Percentiles rank a stretch among this genome's conserved stretches.
These are phyloP conservation scores for Cyberlindnera subsufficiens DNA, from an alignment of 805 yeast species.

Conservation along the genomic window DNA sequence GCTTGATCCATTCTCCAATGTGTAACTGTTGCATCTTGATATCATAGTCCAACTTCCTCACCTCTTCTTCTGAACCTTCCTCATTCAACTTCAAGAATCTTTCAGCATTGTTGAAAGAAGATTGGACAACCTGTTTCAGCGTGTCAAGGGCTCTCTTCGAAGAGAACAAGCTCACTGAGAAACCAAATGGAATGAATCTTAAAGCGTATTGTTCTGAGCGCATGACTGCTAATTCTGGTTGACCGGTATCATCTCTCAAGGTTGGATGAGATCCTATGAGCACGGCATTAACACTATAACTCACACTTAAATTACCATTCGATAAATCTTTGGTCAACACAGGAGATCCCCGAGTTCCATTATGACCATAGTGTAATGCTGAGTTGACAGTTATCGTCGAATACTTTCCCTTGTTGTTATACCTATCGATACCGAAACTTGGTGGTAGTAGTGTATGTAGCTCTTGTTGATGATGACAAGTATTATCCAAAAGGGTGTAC, in stretches of 20 bases:
- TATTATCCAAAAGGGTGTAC: conserved; percentile 42
- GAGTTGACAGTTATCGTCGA: conserved; percentile 26
- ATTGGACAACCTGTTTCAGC: conserved; percentile 10
- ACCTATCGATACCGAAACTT: conserved; percentile 32
- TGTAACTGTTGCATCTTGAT: conserved; percentile 16
- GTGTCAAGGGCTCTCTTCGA: conserved; percentile 7
- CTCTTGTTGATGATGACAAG: conserved; percentile 41
- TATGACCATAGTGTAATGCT: conserved; percentile 43
- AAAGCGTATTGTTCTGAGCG: conserved; percentile 30
- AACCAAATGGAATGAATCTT: conserved; percentile 36
- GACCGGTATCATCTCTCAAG: conserved; percentile 8
- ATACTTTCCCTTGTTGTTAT: conserved; percentile 26
- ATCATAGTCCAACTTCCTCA: conserved; percentile 11
- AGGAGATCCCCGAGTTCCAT: conserved; percentile 47
- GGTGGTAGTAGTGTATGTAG: conserved; percentile 35
- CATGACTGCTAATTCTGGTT: conserved; percentile 24
- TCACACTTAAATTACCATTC: conserved; percentile 39
- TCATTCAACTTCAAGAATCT: conserved; percentile 11
- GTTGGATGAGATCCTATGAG: conserved; percentile 40
- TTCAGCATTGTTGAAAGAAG: conserved; percentile 14
- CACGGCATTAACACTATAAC: conserved; percentile 51
- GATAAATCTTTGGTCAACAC: conserved; percentile 45
- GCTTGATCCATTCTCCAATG: background rate
- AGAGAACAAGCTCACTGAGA: conserved; percentile 20
- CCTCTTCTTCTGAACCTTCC: conserved; percentile 17